These are phyloP conservation scores for Tylopilus rubrobrunneus DNA, from an alignment of 768 basidiomycete genomes.

Conservation along the genomic window DNA sequence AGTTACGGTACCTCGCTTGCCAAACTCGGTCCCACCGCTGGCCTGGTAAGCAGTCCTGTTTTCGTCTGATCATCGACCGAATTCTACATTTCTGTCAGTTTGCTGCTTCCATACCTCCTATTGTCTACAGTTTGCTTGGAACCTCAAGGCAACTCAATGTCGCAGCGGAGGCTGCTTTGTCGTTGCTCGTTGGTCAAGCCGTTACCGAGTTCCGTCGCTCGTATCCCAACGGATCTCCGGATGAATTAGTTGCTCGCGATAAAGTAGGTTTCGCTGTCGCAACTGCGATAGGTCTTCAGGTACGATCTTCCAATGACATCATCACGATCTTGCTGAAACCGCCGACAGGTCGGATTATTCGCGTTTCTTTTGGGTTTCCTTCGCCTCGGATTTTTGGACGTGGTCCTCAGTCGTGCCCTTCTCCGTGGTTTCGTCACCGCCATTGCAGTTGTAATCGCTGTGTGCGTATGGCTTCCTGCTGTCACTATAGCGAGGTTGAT, in stretches of 20 bases:
- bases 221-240: constrained; percentile 32
- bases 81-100: constrained; percentile 43
- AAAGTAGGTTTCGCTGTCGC: constrained; percentile 62
- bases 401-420: constrained; percentile 84
- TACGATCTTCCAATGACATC: constrained; percentile 21
- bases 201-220: constrained; percentile 64
- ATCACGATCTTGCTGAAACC: not conserved
- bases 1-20: constrained; percentile 90
- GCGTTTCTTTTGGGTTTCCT: constrained; percentile 85
- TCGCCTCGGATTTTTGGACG: constrained; percentile 89
- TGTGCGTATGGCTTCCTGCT: constrained; percentile 43
- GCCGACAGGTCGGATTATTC: constrained; percentile 69
- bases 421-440: constrained; percentile 86
- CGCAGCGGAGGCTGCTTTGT: constrained; percentile 86
- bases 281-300: constrained; percentile 83
- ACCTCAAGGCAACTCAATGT: constrained; percentile 79
- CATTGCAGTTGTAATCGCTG: constrained; percentile 78
- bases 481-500: not conserved
- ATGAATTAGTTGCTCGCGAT: constrained; percentile 39
- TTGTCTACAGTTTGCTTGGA: constrained; percentile 89
- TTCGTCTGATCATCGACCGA: not conserved
- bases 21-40: constrained; percentile 78
- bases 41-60: constrained; percentile 53
- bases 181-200: constrained; percentile 83
- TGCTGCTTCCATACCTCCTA: constrained; percentile 79